Base-by-base conservation (phyloP, 1,284 basidiomycete species). In the Xerocomus minutiporus region DNA sequence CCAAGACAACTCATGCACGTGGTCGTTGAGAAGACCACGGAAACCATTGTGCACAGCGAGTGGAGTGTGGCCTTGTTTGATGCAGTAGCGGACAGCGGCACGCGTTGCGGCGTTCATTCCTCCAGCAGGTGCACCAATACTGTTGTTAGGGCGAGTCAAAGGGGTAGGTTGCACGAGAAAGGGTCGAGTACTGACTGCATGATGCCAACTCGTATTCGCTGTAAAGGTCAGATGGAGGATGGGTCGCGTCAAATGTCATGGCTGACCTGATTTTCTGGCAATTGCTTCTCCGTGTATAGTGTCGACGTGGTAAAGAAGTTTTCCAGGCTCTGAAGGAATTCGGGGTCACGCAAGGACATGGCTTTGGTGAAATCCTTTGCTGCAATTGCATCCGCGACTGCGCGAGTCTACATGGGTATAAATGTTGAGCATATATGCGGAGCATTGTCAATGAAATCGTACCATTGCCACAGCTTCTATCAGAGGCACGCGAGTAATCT, bases 21-120 rank as follows among this genome's bases (percentile, higher is more conserved):
- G 86, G 73, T 95, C 93, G 55, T 97, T 91, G 23, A 98, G 81
- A 8, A 99, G 78, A 32, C 96, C 96, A 39, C 85, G 84, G 79
- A 98, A 98, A 26, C 97, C 95, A 69, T 98, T 99, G 76, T 95
- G 86, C 61, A 99, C 85, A 0, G 86, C 92, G 29, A 97, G 77
- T 13, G 95, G 89, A 20, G 82, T 89, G 71, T 99, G 96, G 1
- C 97, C 96, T 64, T 93, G 89, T 55, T 86, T 84, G 57, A 96
- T 75, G 68, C 94, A 98, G 76, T 93, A 97, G 15, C 96, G 88
- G 7, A 92, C 93, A 1, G 93, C 93, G 32, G 95, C 88, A 43
- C 96, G 87, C 0, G 94, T 97, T 0, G 96, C 96, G 1, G 95
- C 95, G 68, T 99, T 98, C 93, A 99, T 98, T 11, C 97, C 96